These are phyloP conservation scores for Sporothrix brunneoviolacea DNA, from an alignment of 2,329 filamentous ascomycete genomes.

Conservation along the genomic window DNA sequence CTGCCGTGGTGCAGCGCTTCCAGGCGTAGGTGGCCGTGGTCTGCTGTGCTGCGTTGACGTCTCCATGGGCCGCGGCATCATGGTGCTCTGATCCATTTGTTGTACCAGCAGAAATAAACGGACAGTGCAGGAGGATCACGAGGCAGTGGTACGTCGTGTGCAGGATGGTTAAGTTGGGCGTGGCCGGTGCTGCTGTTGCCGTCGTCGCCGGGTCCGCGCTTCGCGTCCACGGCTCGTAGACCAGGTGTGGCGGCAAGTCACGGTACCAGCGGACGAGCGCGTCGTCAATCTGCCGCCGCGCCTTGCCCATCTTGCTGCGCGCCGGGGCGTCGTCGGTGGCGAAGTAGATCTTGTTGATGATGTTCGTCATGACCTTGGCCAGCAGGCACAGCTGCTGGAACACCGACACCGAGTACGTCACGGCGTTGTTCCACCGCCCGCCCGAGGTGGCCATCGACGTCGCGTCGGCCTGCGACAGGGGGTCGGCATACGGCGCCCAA, in stretches of 20 bases:
- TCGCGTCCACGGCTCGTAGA: constrained; percentile 5
- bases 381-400: constrained; percentile 17
- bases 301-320: not conserved
- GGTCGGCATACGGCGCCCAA: constrained; percentile 28
- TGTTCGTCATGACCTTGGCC: constrained; percentile 16
- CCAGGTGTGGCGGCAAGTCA: constrained; percentile 10
- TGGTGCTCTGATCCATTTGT: not conserved
- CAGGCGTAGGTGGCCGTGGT: constrained; percentile 12
- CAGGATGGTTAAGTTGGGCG: constrained; percentile 14
- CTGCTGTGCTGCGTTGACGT: too few relatives aligned
- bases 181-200: not conserved
- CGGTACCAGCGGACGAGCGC: constrained; percentile 10
- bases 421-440: constrained; percentile 9
- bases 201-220: not conserved
- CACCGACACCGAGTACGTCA: constrained; percentile 13
- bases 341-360: constrained; percentile 16
- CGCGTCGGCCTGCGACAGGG: constrained; percentile 1
- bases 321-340: not conserved
- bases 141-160: constrained; percentile 33
- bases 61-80: too few relatives aligned
- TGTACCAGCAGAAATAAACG: constrained; percentile 25
- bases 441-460: constrained; percentile 3
- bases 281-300: constrained; percentile 1
- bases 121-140: constrained; percentile 37
- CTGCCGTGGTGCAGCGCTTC: constrained; percentile 29